These are phyloP conservation scores for Xylariaceae sp. DNA, from an alignment of 2,329 filamentous ascomycete genomes.

Conservation along the genomic window DNA sequence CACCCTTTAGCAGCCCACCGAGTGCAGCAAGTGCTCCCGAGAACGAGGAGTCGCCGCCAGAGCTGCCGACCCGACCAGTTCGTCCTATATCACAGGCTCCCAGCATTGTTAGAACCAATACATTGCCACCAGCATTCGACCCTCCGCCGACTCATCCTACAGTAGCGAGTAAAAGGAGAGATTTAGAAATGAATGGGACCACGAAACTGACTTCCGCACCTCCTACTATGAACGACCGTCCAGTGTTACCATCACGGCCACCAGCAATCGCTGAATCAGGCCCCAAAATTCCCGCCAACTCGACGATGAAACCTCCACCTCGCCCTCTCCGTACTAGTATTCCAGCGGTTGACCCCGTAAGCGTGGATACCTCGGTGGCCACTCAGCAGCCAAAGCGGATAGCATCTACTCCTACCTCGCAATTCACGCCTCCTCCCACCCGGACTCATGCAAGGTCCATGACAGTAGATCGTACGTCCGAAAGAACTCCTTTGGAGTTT, in stretches of 20 bases:
- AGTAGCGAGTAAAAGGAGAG: slow-evolving; percentile 51
- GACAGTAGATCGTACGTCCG: slow-evolving; percentile 55
- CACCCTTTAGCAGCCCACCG: slow-evolving; percentile 88
- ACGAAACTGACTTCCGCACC: slow-evolving; percentile 48
- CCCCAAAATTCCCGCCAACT: slow-evolving; percentile 37
- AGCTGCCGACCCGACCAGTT: slow-evolving; percentile 56
- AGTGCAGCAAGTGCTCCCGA: slow-evolving; percentile 69
- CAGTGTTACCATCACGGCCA: slow-evolving; percentile 59
- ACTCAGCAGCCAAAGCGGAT: slow-evolving; percentile 48
- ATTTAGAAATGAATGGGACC: slow-evolving; percentile 51
- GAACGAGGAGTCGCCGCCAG: slow-evolving; percentile 55
- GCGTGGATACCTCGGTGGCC: slow-evolving; percentile 32
- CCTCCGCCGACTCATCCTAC: slow-evolving; percentile 61
- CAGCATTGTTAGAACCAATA: slow-evolving; percentile 40
- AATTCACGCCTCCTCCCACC: slow-evolving; percentile 50
- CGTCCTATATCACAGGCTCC: slow-evolving; percentile 51
- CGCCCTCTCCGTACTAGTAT: slow-evolving; percentile 50
- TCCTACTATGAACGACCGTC: slow-evolving; percentile 54
- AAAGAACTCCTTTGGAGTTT: slow-evolving; percentile 48
- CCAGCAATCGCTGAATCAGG: slow-evolving; percentile 45
- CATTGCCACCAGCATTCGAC: slow-evolving; percentile 51
- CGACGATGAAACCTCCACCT: slow-evolving; percentile 50
- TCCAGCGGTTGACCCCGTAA: slow-evolving; percentile 30
- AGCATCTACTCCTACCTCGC: slow-evolving; percentile 54
- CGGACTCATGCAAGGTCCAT: slow-evolving; percentile 56